Conservation (phyloP, 495 filamentous ascomycete genomes). For the Xylaria curta region DNA sequence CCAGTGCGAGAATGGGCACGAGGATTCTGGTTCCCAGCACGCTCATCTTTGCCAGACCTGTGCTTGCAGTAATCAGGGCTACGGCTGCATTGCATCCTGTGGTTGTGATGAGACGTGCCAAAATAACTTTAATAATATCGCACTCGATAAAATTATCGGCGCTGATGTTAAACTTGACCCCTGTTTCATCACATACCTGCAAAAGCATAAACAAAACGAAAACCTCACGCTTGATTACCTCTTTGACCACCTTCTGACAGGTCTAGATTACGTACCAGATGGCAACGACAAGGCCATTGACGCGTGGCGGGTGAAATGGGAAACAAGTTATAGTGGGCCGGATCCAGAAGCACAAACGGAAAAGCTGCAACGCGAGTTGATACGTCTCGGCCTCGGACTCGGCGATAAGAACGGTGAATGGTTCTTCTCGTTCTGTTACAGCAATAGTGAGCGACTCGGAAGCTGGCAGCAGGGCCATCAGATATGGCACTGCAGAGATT, state of each 20-base stretch:
- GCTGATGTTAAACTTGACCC: neutral
- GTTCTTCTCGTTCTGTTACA: conserved; percentile 29
- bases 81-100: conserved; percentile 29
- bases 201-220: conserved; percentile 14
- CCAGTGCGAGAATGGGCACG: conserved; percentile 15
- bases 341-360: conserved; percentile 22
- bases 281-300: conserved; percentile 30
- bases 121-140: conserved; percentile 25
- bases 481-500: conserved; percentile 27
- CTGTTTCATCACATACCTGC: conserved; percentile 24
- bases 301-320: conserved; percentile 27
- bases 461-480: conserved; percentile 28
- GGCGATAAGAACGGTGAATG: conserved; percentile 12
- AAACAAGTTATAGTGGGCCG: conserved; percentile 20
- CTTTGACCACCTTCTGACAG: conserved; percentile 24
- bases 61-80: conserved; percentile 26
- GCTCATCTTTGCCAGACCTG: conserved; percentile 23
- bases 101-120: conserved; percentile 28
- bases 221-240: conserved; percentile 25
- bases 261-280: conserved; percentile 26
- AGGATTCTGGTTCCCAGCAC: neutral
- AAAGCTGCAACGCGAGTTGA: conserved; percentile 24
- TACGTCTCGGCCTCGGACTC: conserved; percentile 23
- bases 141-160: conserved; percentile 25
- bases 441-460: conserved; percentile 20